These are phyloP conservation scores for Sclerotinia sclerotiorum DNA, from an alignment of 2,329 filamentous ascomycete species.

Conservation along the genomic window DNA sequence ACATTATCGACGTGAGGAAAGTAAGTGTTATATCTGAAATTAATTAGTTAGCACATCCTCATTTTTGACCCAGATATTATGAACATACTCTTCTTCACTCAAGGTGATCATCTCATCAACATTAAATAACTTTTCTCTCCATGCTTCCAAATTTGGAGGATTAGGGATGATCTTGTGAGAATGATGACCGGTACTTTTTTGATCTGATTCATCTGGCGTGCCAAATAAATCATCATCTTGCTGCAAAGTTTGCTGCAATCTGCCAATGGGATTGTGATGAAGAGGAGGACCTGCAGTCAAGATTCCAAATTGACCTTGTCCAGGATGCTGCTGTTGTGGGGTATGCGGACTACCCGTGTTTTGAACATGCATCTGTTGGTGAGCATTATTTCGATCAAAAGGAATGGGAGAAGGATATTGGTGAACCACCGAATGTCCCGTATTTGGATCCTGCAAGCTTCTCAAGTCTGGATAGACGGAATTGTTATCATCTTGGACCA, in stretches of 20 bases:
- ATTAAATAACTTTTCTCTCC: constrained; percentile 72
- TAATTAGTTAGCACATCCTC: constrained; percentile 25
- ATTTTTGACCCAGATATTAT: constrained; percentile 3
- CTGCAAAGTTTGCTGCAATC: constrained; percentile 34
- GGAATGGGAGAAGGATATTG: constrained; percentile 40
- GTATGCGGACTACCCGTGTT: constrained; percentile 27
- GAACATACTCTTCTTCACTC: constrained; percentile 68
- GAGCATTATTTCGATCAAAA: constrained; percentile 42
- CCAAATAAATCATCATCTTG: constrained; percentile 44
- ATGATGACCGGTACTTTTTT: constrained; percentile 52
- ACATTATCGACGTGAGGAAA: constrained; percentile 83
- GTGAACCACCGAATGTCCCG: constrained; percentile 31
- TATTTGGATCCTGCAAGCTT: constrained; percentile 41
- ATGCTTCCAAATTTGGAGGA: constrained; percentile 66
- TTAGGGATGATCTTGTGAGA: constrained; percentile 59
- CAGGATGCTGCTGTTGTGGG: constrained; percentile 42
- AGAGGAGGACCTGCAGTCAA: constrained; percentile 42
- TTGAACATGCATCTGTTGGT: constrained; percentile 37
- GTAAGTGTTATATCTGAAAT: constrained; percentile 69
- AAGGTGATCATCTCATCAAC: constrained; percentile 72
- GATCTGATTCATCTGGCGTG: constrained; percentile 42
- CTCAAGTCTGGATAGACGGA: constrained; percentile 43
- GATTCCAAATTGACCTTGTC: constrained; percentile 49
- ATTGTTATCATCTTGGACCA: constrained; percentile 42
- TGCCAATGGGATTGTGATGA: constrained; percentile 40